Conservation (phyloP, 371 early-diverging fungal genomes). For the Nematocida minor region DNA sequence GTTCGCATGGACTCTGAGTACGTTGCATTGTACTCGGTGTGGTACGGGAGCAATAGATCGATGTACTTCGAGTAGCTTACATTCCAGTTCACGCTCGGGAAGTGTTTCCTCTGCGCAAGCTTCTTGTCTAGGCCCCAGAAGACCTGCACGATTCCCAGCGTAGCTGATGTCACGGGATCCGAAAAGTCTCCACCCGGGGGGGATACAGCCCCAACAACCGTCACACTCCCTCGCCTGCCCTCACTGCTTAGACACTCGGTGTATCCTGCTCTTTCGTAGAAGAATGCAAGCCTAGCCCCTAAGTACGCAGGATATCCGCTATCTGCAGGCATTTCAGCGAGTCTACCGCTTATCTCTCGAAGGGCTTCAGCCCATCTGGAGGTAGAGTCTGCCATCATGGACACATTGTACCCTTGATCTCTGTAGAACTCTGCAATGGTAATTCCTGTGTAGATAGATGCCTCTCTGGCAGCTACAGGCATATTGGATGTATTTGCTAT, state of each 20-base stretch:
- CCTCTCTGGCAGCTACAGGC: constrained; percentile 99
- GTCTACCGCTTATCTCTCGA: constrained; percentile 98
- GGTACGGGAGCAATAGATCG: constrained; percentile 86
- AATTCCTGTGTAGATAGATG: constrained; percentile 99
- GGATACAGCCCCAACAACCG: constrained; percentile 97
- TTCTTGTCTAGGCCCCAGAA: constrained; percentile 99
- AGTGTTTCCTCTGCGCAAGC: constrained; percentile 99
- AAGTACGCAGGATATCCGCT: constrained; percentile 98
- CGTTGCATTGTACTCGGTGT: constrained; percentile 83
- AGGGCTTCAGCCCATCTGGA: constrained; percentile 99
- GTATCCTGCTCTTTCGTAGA: constrained; percentile 99
- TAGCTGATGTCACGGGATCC: constrained; percentile 96
- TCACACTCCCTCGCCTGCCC: constrained; percentile 82
- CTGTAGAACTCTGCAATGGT: constrained; percentile 99
- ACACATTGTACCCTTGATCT: constrained; percentile 97
- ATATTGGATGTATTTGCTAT: constrained; percentile 99
- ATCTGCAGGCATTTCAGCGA: constrained; percentile 99
- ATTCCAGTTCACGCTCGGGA: constrained; percentile 99
- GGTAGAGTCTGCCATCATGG: constrained; percentile 99
- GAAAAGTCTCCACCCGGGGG: constrained; percentile 99
- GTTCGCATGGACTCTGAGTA: constrained; percentile 80
- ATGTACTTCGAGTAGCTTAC: constrained; percentile 95
- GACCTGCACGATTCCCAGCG: constrained; percentile 96
- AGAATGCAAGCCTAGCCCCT: constrained; percentile 94
- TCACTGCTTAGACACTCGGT: constrained; percentile 89